Conservation (phyloP, 768 basidiomycete genomes). For the Tulasnella sp. region DNA sequence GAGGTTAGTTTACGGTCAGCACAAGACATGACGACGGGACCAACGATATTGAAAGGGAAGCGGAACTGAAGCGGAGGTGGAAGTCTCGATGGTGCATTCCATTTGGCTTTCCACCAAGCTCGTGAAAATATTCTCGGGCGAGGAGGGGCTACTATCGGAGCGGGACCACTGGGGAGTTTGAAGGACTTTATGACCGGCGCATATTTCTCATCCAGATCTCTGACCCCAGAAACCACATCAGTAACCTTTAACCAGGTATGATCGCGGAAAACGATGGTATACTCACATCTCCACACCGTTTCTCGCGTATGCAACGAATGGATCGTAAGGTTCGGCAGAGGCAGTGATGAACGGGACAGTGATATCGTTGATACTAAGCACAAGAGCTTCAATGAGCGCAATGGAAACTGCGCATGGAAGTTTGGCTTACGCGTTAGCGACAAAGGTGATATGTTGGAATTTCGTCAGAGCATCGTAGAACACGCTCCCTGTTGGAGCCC, state of each 20-base stretch:
- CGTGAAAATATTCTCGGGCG: conserved; percentile 43
- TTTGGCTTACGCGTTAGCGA: conserved; percentile 67
- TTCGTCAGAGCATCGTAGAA: conserved; percentile 68
- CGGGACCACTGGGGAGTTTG: conserved; percentile 45
- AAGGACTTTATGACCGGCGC: conserved; percentile 55
- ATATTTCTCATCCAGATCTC: conserved; percentile 57
- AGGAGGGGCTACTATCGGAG: conserved; percentile 39
- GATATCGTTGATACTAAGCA: conserved; percentile 44
- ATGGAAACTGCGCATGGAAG: not conserved
- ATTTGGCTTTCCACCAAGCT: conserved; percentile 47
- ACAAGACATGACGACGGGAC: conserved; percentile 34
- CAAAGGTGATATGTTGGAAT: conserved; percentile 69
- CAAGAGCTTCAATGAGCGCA: not conserved
- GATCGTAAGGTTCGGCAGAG: conserved; percentile 64
- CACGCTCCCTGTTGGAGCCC: conserved; percentile 51
- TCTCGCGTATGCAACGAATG: conserved; percentile 53
- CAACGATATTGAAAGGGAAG: conserved; percentile 70
- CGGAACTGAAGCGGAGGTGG: conserved; percentile 57
- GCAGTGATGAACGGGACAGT: conserved; percentile 84
- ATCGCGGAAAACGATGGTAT: not conserved
- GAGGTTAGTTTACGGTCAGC: conserved; percentile 11
- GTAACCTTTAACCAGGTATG: not conserved
- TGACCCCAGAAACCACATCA: conserved; percentile 36
- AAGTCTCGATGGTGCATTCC: conserved; percentile 45
- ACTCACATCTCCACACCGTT: conserved; percentile 64